These are phyloP conservation scores for Colletotrichum agaves DNA, from an alignment of 2,329 filamentous ascomycete species.

Conservation along the genomic window DNA sequence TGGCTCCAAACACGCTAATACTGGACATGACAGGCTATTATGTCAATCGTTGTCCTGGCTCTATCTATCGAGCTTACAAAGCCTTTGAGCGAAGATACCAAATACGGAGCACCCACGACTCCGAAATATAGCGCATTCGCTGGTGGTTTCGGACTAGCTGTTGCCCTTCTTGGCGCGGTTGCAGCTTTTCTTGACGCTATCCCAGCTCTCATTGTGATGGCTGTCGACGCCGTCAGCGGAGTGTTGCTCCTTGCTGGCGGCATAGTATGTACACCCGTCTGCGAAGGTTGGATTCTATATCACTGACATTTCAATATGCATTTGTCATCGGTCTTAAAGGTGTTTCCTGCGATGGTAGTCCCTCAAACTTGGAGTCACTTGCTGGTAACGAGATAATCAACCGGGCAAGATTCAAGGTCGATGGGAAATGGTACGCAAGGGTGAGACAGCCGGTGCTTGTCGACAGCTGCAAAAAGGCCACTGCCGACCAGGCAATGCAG, in stretches of 20 bases:
- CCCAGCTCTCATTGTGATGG: conserved; percentile 24
- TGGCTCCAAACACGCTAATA: neutral
- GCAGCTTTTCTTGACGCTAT: conserved; percentile 29
- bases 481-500: conserved; percentile 29
- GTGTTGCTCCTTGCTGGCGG: conserved; percentile 31
- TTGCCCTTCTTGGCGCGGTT: conserved; percentile 12
- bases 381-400: conserved; percentile 11
- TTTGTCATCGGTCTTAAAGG: conserved; percentile 25
- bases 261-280: conserved; percentile 17
- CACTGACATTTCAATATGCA: conserved; percentile 12
- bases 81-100: neutral
- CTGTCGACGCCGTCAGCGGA: conserved; percentile 26
- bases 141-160: conserved; percentile 28
- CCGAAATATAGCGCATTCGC: conserved; percentile 27
- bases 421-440: neutral
- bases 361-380: too few species aligned
- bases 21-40: conserved; percentile 13
- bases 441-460: neutral
- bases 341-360: conserved; percentile 3
- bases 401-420: neutral
- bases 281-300: too few species aligned
- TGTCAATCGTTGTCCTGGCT: conserved; percentile 32
- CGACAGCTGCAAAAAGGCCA: conserved; percentile 24
- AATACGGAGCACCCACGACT: conserved; percentile 13
- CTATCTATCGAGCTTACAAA: conserved; percentile 23